Evolutionary conservation across 2,329 filamentous ascomycete genomes (phyloP).

Genomic region (Coleophoma crateriformis): DNA sequence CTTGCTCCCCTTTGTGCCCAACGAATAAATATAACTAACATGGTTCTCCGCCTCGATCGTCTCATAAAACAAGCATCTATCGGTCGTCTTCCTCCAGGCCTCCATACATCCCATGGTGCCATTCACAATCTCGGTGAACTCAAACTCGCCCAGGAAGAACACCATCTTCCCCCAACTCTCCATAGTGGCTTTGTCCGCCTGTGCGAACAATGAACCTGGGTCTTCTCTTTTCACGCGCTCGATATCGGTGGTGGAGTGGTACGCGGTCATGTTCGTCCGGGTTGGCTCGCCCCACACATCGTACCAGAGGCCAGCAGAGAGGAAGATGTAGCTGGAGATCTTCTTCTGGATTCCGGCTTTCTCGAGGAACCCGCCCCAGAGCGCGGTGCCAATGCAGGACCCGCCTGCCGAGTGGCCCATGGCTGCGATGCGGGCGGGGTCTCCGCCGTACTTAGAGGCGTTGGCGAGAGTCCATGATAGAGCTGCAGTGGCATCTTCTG

Average conservation of each 20-base stretch:
- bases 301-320: neutral
- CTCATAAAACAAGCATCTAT: neutral
- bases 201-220: neutral
- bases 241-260: neutral
- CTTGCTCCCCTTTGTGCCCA: neutral
- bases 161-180: slow-evolving; percentile 1
- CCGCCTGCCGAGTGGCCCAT: slow-evolving; percentile 1
- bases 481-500: neutral
- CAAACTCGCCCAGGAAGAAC: neutral
- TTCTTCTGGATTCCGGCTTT: neutral
- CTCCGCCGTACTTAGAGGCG: neutral
- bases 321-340: neutral
- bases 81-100: neutral
- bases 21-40: slow-evolving; percentile 1
- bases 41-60: slow-evolving; percentile 1
- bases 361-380: neutral
- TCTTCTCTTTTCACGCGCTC: neutral
- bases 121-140: neutral
- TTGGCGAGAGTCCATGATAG: neutral
- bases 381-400: neutral
- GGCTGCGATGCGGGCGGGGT: neutral
- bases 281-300: slow-evolving; percentile 1
- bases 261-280: neutral
- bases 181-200: neutral
- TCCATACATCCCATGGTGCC: neutral